Evolutionary conservation across 1,284 basidiomycete species (phyloP).

Genomic region (Neonothopanus nambi): DNA sequence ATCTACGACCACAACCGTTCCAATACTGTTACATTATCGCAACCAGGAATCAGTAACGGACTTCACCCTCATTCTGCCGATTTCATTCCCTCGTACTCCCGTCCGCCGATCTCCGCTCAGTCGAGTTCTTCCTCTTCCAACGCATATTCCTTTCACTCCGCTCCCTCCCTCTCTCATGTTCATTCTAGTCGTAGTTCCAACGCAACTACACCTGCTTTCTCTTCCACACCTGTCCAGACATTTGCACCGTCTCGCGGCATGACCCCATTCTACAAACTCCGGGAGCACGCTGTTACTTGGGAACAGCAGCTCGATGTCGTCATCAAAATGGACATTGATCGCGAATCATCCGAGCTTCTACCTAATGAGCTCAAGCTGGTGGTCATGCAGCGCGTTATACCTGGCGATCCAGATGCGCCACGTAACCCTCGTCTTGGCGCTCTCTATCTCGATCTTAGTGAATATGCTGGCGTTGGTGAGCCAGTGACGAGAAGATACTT

Average conservation of each 20-base stretch:
- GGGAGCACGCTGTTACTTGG: slow-evolving; percentile 63
- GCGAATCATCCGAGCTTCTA: slow-evolving; percentile 51
- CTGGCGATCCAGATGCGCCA: slow-evolving; percentile 52
- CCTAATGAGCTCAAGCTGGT: slow-evolving; percentile 65
- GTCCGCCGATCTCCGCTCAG: background rate
- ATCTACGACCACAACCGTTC: slow-evolving; percentile 14
- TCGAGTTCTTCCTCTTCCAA: slow-evolving; percentile 12
- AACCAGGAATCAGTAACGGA: background rate
- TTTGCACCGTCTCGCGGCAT: slow-evolving; percentile 48
- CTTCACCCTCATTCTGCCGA: slow-evolving; percentile 21
- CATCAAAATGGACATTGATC: slow-evolving; percentile 63
- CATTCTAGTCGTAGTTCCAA: slow-evolving; percentile 2
- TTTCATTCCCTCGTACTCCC: slow-evolving; percentile 21
- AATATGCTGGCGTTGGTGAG: slow-evolving; percentile 66
- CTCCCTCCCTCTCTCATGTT: slow-evolving; percentile 25
- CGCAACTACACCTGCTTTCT: background rate
- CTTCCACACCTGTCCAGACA: slow-evolving; percentile 13
- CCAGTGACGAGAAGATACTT: slow-evolving; percentile 70
- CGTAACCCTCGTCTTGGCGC: slow-evolving; percentile 63
- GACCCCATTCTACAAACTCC: slow-evolving; percentile 56
- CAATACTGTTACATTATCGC: background rate
- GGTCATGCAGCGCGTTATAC: slow-evolving; percentile 62
- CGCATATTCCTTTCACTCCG: slow-evolving; percentile 25
- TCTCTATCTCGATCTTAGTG: slow-evolving; percentile 71
- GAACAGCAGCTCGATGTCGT: slow-evolving; percentile 54